Evolutionary conservation across 1,284 basidiomycete species (phyloP).

Genomic region (Apiotrichum brassicae): DNA sequence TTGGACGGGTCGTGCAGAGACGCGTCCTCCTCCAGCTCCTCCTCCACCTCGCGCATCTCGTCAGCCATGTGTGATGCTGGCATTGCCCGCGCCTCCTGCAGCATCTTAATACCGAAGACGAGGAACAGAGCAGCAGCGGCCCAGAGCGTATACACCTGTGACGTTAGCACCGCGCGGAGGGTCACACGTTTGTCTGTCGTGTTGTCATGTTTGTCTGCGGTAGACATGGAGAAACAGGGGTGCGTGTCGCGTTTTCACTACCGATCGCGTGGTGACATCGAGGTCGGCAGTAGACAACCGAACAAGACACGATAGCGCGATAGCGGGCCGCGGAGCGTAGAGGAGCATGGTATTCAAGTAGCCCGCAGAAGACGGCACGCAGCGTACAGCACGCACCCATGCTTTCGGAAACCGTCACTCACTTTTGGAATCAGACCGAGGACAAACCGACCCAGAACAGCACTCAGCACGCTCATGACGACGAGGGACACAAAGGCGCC

Average conservation of each 20-base stretch:
- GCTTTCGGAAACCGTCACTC: too few relatives aligned
- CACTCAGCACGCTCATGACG: slow-evolving; percentile 87
- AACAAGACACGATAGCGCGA: too few relatives aligned
- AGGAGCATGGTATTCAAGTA: too few relatives aligned
- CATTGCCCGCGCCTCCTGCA: slow-evolving; percentile 73
- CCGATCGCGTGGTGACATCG: too few relatives aligned
- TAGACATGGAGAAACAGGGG: too few relatives aligned
- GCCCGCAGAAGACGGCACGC: too few relatives aligned
- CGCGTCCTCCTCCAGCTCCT: slow-evolving; percentile 60
- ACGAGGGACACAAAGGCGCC: slow-evolving; percentile 84
- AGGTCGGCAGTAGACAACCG: too few relatives aligned
- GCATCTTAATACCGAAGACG: slow-evolving; percentile 79
- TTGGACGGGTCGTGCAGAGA: slow-evolving; percentile 25
- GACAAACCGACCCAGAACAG: slow-evolving; percentile 77
- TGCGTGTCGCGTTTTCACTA: too few relatives aligned
- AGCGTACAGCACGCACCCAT: too few relatives aligned
- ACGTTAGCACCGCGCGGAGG: neutral
- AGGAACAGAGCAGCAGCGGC: slow-evolving; percentile 75
- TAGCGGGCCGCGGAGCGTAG: too few relatives aligned
- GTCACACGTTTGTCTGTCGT: neutral
- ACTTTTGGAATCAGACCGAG: slow-evolving; percentile 71
- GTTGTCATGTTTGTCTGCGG: too few relatives aligned
- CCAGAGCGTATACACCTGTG: slow-evolving; percentile 40
- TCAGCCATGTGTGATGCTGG: slow-evolving; percentile 67
- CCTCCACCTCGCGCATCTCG: slow-evolving; percentile 86